Percentiles rank a stretch among this genome's conserved stretches.
Conservation (phyloP, 208 protist species). For the Wallacemonas sp. region DNA sequence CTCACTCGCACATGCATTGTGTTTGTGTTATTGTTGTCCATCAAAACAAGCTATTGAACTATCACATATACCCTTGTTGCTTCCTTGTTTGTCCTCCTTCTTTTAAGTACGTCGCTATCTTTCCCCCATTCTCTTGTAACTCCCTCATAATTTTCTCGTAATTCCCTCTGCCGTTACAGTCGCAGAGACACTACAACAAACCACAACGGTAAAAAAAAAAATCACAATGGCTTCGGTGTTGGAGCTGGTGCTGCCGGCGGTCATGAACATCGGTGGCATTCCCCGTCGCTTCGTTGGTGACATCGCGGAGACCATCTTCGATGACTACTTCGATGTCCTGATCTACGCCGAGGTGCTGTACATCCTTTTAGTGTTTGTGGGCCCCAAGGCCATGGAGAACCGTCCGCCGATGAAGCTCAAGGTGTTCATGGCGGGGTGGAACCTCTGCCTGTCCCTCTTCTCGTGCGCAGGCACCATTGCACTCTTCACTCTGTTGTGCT, state of each 20-base stretch:
- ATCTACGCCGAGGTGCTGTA: slow-evolving; percentile 54
- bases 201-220: slow-evolving; percentile 6
- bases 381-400: slow-evolving; percentile 63
- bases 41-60: too few species aligned
- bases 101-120: too few species aligned
- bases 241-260: slow-evolving; percentile 15
- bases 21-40: too few species aligned
- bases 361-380: slow-evolving; percentile 60
- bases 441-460: slow-evolving; percentile 77
- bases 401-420: slow-evolving; percentile 52
- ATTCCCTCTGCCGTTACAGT: too few species aligned
- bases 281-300: slow-evolving; percentile 43
- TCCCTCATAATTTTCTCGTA: too few species aligned
- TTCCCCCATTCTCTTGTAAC: too few species aligned
- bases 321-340: slow-evolving; percentile 51
- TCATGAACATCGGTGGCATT: slow-evolving; percentile 40
- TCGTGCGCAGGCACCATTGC: slow-evolving; percentile 47
- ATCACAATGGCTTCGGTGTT: not conserved
- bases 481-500: slow-evolving; percentile 32
- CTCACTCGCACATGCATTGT: too few species aligned
- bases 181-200: not conserved
- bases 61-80: too few species aligned
- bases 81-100: too few species aligned
- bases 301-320: slow-evolving; percentile 36
- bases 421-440: slow-evolving; percentile 72